A percentile compares a stretch with the other conserved stretches of the same genome.
Conservation (phyloP, 768 basidiomycete genomes). For the Trametes coccinea region DNA sequence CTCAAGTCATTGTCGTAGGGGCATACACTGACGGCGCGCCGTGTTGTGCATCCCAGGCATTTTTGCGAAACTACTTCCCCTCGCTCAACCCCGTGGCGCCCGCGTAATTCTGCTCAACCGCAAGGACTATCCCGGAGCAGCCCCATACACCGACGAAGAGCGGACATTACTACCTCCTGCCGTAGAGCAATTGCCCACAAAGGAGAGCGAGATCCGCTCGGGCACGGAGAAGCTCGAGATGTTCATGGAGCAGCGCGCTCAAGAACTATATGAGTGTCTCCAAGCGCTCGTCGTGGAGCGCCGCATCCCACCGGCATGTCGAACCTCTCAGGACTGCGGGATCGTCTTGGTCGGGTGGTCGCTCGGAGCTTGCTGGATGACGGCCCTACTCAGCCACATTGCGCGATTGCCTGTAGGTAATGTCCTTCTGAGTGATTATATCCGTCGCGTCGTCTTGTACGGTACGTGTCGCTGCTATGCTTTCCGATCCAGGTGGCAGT, state of each 20-base stretch:
- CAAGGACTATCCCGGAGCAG: conserved; percentile 25
- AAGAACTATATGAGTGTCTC: conserved; percentile 4
- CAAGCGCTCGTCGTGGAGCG: conserved; percentile 3
- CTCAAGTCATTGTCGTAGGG: too few relatives aligned
- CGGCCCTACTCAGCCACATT: conserved; percentile 11
- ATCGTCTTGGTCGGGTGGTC: conserved; percentile 18
- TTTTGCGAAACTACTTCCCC: conserved; percentile 12
- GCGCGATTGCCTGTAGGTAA: not conserved
- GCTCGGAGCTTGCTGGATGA: conserved; percentile 4
- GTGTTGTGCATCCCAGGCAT: not conserved
- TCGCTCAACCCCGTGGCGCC: conserved; percentile 15
- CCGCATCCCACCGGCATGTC: not conserved
- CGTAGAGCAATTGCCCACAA: not conserved
- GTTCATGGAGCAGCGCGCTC: conserved; percentile 7
- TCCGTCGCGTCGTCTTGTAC: conserved; percentile 7
- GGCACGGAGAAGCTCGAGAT: not conserved
- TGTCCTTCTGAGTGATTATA: conserved; percentile 3
- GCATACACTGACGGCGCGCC: not conserved
- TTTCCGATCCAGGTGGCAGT: too few relatives aligned
- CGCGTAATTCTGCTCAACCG: conserved; percentile 25
- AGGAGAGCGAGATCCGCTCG: not conserved
- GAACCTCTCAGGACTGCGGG: not conserved
- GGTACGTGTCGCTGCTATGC: conserved; percentile 1
- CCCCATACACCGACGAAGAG: conserved; percentile 19
- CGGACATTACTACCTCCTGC: not conserved